A percentile compares a stretch with the other conserved stretches of the same genome.
Evolutionary conservation across 495 filamentous ascomycete genomes (phyloP).

Genomic region (Peziza echinospora): DNA sequence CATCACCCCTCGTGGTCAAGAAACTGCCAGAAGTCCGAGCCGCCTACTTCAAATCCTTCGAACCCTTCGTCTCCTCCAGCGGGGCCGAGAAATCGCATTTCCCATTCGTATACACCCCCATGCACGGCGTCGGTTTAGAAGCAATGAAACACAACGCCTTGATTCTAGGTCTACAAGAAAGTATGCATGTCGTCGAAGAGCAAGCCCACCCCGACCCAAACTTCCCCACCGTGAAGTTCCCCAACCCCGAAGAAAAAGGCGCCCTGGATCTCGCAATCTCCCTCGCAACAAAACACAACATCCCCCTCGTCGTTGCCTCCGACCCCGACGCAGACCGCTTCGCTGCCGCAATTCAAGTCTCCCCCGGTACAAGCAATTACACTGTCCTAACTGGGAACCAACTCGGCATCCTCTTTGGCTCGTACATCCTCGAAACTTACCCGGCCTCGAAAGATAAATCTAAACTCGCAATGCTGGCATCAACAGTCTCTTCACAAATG

Average conservation of each 20-base stretch:
- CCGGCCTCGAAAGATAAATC: slow-evolving; percentile 12
- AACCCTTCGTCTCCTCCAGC: not conserved
- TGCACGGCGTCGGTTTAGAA: slow-evolving; percentile 42
- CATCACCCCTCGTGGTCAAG: slow-evolving; percentile 23
- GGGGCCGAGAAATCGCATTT: not conserved
- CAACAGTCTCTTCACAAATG: slow-evolving; percentile 47
- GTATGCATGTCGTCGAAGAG: slow-evolving; percentile 25
- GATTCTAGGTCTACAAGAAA: slow-evolving; percentile 26
- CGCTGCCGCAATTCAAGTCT: slow-evolving; percentile 40
- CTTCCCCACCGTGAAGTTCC: slow-evolving; percentile 48
- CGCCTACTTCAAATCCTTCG: slow-evolving; percentile 23
- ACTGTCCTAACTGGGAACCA: slow-evolving; percentile 48
- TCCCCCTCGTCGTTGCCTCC: slow-evolving; percentile 38
- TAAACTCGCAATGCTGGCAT: slow-evolving; percentile 34
- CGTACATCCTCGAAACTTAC: slow-evolving; percentile 32
- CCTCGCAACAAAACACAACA: slow-evolving; percentile 29
- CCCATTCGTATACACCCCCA: slow-evolving; percentile 43
- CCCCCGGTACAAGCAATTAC: slow-evolving; percentile 47
- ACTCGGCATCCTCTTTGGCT: slow-evolving; percentile 40
- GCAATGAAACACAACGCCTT: slow-evolving; percentile 28
- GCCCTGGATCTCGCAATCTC: slow-evolving; percentile 42
- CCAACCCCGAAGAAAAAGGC: slow-evolving; percentile 51
- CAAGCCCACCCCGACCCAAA: slow-evolving; percentile 41
- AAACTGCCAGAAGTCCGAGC: slow-evolving; percentile 23
- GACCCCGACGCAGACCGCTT: slow-evolving; percentile 59